Evolutionary conservation across 345 rosid genomes (phyloP), one percentile per base, ranked within the genome.

Genomic region (Hypericum androsaemum): DNA sequence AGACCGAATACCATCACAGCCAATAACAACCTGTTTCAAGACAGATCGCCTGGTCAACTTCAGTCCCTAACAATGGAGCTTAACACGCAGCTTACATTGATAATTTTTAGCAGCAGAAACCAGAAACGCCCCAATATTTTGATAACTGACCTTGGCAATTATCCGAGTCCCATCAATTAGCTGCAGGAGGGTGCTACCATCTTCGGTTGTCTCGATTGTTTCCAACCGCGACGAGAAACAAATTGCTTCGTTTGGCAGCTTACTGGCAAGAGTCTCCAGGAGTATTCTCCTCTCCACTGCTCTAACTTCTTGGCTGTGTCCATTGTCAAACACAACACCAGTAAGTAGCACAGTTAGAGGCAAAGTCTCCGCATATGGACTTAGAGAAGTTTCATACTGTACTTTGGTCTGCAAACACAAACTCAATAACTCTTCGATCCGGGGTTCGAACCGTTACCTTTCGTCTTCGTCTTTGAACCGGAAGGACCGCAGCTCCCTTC

Each of bases 221-320:
- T 70, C 67, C 6, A 86, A 67, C 72, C 74, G 75, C 6, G 92
- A 90, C 35, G 92, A 90, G 64, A 84, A 87, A 7, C 60, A 77
- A 52, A 86, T 53, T 5, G 89, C 65, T 16, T 72, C 72, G 8
- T 85, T 63, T 58, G 96, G 98, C 38, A 90, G 69, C 65, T 74
- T 77, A 60, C 51, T 61, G 32, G 89, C 92, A 28, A 90, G 84
- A 39, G 95, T 80, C 66, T 82, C 87, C 72, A 90, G 60, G 28
- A 87, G 95, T 49, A 79, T 77, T 67, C 82, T 74, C 59, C 98
- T 77, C 68, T 90, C 98, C 41, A 90, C 87, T 0, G 95, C 96
- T 1, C 98, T 80, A 52, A 87, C 98, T 78, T 87, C 98, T 72
- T 90, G 96, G 74, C 98, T 87, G 74, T 37, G 41, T 22, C 4